Base-by-base conservation (phyloP, 163 green algal genomes). In the Scenedesmus sp. region DNA sequence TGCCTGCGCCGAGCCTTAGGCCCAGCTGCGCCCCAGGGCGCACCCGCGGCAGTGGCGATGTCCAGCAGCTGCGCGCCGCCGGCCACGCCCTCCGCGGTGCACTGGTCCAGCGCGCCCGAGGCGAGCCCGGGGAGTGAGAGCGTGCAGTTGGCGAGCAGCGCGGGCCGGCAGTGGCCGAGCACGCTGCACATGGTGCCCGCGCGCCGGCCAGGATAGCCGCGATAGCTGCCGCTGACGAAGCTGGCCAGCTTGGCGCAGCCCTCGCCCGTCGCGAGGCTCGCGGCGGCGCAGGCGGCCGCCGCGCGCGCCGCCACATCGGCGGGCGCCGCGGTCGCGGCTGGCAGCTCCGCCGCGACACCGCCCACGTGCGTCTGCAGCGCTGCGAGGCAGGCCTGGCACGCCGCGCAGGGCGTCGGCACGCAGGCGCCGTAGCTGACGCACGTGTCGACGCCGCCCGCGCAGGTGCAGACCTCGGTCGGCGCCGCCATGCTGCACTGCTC, bases 151-250 rank as follows among this genome's bases (percentile, higher is more conserved):
- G 36, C 24, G n/a, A 18, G 24, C 2, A 56, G 24, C 7, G 13
- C n/a, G 13, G 63, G 26, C 2, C 17, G 33, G 39, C 63, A 72
- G 14, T 31, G 42, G 17, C 63, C 63, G 20, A 72, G 47, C 63
- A 72, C 57, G 63, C 42, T 72, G 63, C 63, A 72, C 1, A 72
- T 17, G 28, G 28, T 53, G 36, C 63, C 63, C 3, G 63, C 36
- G 26, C 63, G 36, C 42, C 63, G 39, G 22, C 63, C 63, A 26
- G 36, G 36, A 31, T 72, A 58, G 36, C 63, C 63, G 42, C 39
- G 56, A 44, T 60, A 58, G 2, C 42, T 9, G 6, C 24, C 24
- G 11, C 33, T 60, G n/a, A 72, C 47, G 42, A 60, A 72, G 24
- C 57, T n/a, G 24, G 63, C 29, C 22, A 72, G 42, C 63, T 57